Base-by-base conservation (phyloP, 176 grass and related monocot genomes). In the Olyra latifolia region DNA sequence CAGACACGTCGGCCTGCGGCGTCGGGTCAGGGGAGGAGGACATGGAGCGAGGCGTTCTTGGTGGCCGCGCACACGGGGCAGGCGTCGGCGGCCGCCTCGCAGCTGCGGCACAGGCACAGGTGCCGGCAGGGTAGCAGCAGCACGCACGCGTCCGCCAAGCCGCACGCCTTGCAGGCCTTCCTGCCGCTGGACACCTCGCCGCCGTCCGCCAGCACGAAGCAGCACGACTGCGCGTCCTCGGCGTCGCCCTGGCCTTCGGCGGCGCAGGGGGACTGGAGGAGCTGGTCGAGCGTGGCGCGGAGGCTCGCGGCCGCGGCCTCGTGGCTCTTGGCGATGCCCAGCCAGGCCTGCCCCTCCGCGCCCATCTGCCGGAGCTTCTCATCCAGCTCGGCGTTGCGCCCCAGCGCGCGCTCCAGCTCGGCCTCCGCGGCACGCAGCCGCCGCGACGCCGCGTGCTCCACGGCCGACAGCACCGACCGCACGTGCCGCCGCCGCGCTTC, bases 71-170 rank as follows among this genome's bases (percentile, higher is more conserved):
- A 91, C 44, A 85, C 63, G 12, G 89, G 89, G 58, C 89, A 91
- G 22, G 82, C 47, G 52, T 71, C 77, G 23, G 66, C 16, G 20
- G 30, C 47, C 0, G 82, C 58, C 46, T 88, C 89, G 76, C 89
- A 91, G 6, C 23, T 58, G 49, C 71, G 19, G 87, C 93, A 96
- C 7, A 92, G 64, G 80, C 93, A 96, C 7, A 96, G 82, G 74
- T 96, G 93, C 75, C 90, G 67, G 80, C 93, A 96, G 29, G 93
- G 93, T 54, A 96, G 75, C 44, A 96, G 59, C 58, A 96, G 70
- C 40, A 92, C 85, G 70, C 75, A 96, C 5, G 76, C 85, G 16
- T 90, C 79, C 28, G 49, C 69, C 22, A 5, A 71, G 44, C 90
- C 74, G 80, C 93, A 96, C n/a, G 19, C 19, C 75, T 14, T 74